Percentiles rank a stretch among this genome's conserved stretches.
Evolutionary conservation across 1,139 yeast genomes (phyloP).

Genomic region (Geotrichum europaeum): DNA sequence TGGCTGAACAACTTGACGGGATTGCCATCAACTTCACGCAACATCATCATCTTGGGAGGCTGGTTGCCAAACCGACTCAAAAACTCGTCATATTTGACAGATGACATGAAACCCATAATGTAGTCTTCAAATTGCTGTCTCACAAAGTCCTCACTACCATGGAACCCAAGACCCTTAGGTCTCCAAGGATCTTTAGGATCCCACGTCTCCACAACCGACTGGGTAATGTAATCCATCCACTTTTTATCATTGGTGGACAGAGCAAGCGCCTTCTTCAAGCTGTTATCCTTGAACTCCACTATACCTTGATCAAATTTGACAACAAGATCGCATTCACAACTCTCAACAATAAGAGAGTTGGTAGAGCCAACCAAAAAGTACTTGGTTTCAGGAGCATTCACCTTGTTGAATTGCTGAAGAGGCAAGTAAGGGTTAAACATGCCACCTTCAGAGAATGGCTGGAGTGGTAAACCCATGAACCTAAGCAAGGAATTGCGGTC

Average conservation of each 20-base stretch:
- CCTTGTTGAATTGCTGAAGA: conserved; percentile 77
- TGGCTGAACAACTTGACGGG: conserved; percentile 47
- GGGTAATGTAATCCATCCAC: conserved; percentile 52
- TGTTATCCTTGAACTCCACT: conserved; percentile 44
- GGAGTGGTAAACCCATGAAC: conserved; percentile 85
- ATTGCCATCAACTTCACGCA: conserved; percentile 35
- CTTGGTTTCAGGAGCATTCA: conserved; percentile 50
- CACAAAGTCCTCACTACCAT: conserved; percentile 86
- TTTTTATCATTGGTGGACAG: conserved; percentile 64
- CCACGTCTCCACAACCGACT: conserved; percentile 40
- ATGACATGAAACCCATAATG: conserved; percentile 64
- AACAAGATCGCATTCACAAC: conserved; percentile 49
- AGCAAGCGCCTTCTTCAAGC: conserved; percentile 41
- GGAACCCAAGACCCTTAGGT: conserved; percentile 44
- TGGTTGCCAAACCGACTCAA: conserved; percentile 38
- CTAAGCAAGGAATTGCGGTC: conserved; percentile 69
- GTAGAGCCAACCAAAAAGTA: conserved; percentile 84
- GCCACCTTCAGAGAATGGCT: conserved; percentile 78
- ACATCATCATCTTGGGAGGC: conserved; percentile 33
- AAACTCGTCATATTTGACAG: conserved; percentile 65
- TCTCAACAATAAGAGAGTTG: conserved; percentile 65
- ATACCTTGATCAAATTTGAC: conserved; percentile 43
- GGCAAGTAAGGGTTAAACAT: conserved; percentile 91
- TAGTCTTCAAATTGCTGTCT: conserved; percentile 88
- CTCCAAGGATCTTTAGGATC: conserved; percentile 40